A percentile compares a stretch with the other conserved stretches of the same genome.
Evolutionary conservation across 2,329 filamentous ascomycete genomes (phyloP).

Genomic region (Zopfia rhizophila): DNA sequence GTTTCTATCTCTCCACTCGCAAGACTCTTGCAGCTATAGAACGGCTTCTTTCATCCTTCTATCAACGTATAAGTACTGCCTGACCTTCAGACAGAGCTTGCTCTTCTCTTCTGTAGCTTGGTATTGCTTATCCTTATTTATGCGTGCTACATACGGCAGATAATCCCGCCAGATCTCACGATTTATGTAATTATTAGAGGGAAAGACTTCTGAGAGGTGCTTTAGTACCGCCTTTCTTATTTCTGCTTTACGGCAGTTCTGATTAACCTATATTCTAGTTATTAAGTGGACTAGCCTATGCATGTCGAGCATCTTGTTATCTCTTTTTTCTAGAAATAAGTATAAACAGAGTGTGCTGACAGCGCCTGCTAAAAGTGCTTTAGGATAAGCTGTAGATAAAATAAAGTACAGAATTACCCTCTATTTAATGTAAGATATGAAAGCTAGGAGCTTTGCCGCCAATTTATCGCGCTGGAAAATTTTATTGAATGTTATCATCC

Average conservation of each 20-base stretch:
- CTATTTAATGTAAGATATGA: no score
- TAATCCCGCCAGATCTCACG: slow-evolving; percentile 21
- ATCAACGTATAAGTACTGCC: slow-evolving; percentile 17
- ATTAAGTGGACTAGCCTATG: slow-evolving; percentile 30
- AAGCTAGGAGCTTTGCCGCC: slow-evolving; percentile 53
- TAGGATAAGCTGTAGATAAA: slow-evolving; percentile 17
- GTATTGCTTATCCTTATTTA: slow-evolving; percentile 13
- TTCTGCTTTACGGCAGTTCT: slow-evolving; percentile 5
- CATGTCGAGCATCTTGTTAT: slow-evolving; percentile 17
- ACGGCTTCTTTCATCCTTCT: slow-evolving; percentile 22
- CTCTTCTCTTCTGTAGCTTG: slow-evolving; percentile 3
- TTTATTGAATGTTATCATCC: slow-evolving; percentile 56
- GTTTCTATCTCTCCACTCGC: slow-evolving; percentile 6
- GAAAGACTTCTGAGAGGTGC: slow-evolving; percentile 22
- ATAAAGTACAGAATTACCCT: slow-evolving; percentile 29
- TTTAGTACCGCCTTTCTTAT: slow-evolving; percentile 8
- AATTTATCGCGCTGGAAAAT: slow-evolving; percentile 29
- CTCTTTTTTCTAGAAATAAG: slow-evolving; percentile 29
- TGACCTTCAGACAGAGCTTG: slow-evolving; percentile 17
- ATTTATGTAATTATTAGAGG: slow-evolving; percentile 20
- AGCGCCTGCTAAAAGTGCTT: slow-evolving; percentile 25
- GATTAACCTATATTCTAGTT: slow-evolving; percentile 22
- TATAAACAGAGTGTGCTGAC: slow-evolving; percentile 36
- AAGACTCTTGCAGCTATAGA: slow-evolving; percentile 21
- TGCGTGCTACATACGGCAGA: slow-evolving; percentile 23